Conservation (phyloP, 2,329 filamentous ascomycete species). For the Exophiala calicioides region DNA sequence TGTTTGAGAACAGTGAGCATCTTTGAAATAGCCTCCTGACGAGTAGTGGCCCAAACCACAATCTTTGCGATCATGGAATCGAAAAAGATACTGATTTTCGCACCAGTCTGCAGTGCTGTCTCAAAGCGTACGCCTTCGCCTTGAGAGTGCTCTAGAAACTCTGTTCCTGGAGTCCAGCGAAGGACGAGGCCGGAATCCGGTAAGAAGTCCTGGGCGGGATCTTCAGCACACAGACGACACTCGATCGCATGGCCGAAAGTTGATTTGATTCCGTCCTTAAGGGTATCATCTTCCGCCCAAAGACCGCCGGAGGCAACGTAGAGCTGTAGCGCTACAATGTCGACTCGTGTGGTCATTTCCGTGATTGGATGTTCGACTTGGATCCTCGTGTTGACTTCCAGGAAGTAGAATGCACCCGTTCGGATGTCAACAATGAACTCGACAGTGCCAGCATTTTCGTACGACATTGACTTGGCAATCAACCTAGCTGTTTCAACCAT, state of each 20-base stretch:
- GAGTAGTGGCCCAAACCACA: slow-evolving; percentile 46
- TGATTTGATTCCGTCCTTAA: slow-evolving; percentile 37
- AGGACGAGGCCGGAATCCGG: slow-evolving; percentile 41
- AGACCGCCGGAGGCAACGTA: slow-evolving; percentile 39
- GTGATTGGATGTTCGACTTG: slow-evolving; percentile 55
- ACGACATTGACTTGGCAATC: slow-evolving; percentile 41
- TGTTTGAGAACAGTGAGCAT: slow-evolving; percentile 38
- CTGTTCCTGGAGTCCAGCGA: slow-evolving; percentile 39
- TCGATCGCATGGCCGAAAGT: slow-evolving; percentile 46
- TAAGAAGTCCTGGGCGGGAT: slow-evolving; percentile 42
- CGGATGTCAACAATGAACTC: slow-evolving; percentile 49
- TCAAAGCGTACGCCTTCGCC: slow-evolving; percentile 47
- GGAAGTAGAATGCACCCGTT: slow-evolving; percentile 46
- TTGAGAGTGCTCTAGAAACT: too few relatives aligned
- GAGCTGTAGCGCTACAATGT: slow-evolving; percentile 43
- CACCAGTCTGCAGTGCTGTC: slow-evolving; percentile 42
- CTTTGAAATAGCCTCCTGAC: slow-evolving; percentile 39
- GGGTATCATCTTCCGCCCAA: slow-evolving; percentile 27
- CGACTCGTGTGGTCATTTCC: slow-evolving; percentile 42
- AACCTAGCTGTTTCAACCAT: slow-evolving; percentile 42
- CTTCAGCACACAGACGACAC: slow-evolving; percentile 48
- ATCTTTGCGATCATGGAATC: slow-evolving; percentile 53
- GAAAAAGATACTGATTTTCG: slow-evolving; percentile 47
- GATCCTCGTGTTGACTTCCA: slow-evolving; percentile 53
- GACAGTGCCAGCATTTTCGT: slow-evolving; percentile 48